Conservation (phyloP, 306 rosid species). For the Sindora glabra region DNA sequence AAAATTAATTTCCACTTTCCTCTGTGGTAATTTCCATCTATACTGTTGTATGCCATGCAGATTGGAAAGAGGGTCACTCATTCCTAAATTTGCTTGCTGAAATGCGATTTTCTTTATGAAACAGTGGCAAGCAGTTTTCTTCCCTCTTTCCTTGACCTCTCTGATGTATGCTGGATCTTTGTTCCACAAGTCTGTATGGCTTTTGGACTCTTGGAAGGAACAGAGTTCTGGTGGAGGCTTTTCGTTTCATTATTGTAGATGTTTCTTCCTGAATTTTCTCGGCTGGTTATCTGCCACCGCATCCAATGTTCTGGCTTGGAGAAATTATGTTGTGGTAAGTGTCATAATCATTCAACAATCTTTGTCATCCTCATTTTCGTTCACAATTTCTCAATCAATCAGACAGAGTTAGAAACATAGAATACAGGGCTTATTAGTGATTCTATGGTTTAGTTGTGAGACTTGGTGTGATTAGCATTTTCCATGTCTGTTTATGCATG, state of each 20-base stretch:
- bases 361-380: too few species aligned
- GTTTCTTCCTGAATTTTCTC: slow-evolving; percentile 13
- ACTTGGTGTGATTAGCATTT: too few species aligned
- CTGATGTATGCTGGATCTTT: slow-evolving; percentile 77
- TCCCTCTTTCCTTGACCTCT: slow-evolving; percentile 78
- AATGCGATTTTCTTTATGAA: slow-evolving; percentile 65
- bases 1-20: slow-evolving; percentile 2
- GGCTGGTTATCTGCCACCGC: slow-evolving; percentile 22
- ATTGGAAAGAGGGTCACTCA: slow-evolving; percentile 35
- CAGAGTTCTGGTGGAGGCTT: slow-evolving; percentile 26
- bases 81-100: slow-evolving; percentile 49
- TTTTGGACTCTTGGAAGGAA: slow-evolving; percentile 48
- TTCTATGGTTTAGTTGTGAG: neutral
- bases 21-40: slow-evolving; percentile 25
- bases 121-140: slow-evolving; percentile 88
- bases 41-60: slow-evolving; percentile 36
- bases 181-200: slow-evolving; percentile 43
- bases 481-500: too few species aligned
- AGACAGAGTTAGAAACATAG: too few species aligned
- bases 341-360: slow-evolving; percentile 1
- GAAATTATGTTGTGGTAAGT: slow-evolving; percentile 84
- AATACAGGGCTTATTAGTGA: neutral
- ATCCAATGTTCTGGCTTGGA: slow-evolving; percentile 63
- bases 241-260: slow-evolving; percentile 29
- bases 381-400: too few species aligned